phyloP scores from a whole-genome alignment of 495 filamentous ascomycete species.

The Umbilicaria muhlenbergii region DNA sequence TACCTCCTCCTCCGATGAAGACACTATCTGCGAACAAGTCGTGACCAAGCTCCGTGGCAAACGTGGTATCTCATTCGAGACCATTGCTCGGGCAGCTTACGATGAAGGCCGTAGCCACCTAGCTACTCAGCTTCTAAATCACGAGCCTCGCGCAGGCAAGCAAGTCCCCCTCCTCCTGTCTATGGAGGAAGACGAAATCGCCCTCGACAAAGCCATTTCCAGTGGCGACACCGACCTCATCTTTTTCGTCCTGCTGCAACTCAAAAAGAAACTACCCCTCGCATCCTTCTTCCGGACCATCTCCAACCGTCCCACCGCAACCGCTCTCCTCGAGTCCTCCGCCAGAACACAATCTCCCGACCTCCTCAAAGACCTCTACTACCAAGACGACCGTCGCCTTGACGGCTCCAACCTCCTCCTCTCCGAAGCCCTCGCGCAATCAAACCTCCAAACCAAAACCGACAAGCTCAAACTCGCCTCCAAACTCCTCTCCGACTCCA shows the following conservation, averaged over 20 bases:
- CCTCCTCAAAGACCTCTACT: constrained; percentile 88
- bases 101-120: constrained; percentile 80
- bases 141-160: constrained; percentile 83
- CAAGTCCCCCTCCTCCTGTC: constrained; percentile 88
- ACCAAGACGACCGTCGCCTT: constrained; percentile 85
- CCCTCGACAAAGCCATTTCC: constrained; percentile 92
- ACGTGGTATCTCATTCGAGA: constrained; percentile 83
- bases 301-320: constrained; percentile 72
- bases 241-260: constrained; percentile 71
- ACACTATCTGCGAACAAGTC: constrained; percentile 71
- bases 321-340: constrained; percentile 74
- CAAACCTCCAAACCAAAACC: constrained; percentile 40
- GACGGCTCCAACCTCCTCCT: constrained; percentile 83
- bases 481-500: constrained; percentile 62
- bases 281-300: constrained; percentile 88
- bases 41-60: constrained; percentile 77
- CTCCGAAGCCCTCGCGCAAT: constrained; percentile 57
- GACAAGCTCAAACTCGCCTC: constrained; percentile 80
- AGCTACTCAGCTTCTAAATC: constrained; percentile 79
- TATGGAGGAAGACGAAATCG: constrained; percentile 93
- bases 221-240: constrained; percentile 89
- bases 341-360: constrained; percentile 64
- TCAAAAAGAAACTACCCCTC: constrained; percentile 82
- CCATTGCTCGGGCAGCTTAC: constrained; percentile 86
- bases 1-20: constrained; percentile 69